A percentile compares a stretch with the other conserved stretches of the same genome.
These are phyloP conservation scores for Pichia sporocuriosa DNA, from an alignment of 805 yeast genomes.

Conservation along the genomic window DNA sequence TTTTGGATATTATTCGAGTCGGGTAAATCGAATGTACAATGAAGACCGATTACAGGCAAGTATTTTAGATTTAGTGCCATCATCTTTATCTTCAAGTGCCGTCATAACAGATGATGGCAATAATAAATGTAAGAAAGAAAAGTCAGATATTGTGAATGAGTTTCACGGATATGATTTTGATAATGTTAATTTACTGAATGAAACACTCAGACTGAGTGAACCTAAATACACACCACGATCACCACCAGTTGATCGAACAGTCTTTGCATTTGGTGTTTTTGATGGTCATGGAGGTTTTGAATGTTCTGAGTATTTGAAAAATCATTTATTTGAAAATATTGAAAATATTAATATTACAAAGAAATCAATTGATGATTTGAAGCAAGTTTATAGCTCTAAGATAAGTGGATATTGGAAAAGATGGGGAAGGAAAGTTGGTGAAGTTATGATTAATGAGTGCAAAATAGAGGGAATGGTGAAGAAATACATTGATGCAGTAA, in stretches of 20 bases:
- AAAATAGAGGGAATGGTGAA: background rate
- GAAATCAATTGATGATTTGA: slow-evolving; percentile 33
- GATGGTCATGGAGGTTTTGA: slow-evolving; percentile 94
- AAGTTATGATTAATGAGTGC: slow-evolving; percentile 5
- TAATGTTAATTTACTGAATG: slow-evolving; percentile 10
- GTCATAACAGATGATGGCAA: background rate
- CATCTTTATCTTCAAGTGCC: slow-evolving; percentile 1
- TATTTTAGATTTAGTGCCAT: slow-evolving; percentile 5
- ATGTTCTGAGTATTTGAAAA: slow-evolving; percentile 56
- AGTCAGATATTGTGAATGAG: background rate
- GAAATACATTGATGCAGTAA: slow-evolving; percentile 5
- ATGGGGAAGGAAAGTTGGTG: slow-evolving; percentile 42
- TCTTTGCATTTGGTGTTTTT: slow-evolving; percentile 69
- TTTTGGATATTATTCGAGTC: slow-evolving; percentile 70
- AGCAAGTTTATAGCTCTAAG: slow-evolving; percentile 46
- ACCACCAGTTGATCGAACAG: slow-evolving; percentile 21
- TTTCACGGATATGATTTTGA: slow-evolving; percentile 1
- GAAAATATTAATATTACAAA: slow-evolving; percentile 39
- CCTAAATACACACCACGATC: slow-evolving; percentile 7
- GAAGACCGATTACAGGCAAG: slow-evolving; percentile 58
- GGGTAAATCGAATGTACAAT: slow-evolving; percentile 71
- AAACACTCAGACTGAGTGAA: slow-evolving; percentile 10
- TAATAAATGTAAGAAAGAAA: background rate
- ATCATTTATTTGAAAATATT: slow-evolving; percentile 45
- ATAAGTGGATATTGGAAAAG: slow-evolving; percentile 86